Conservation (phyloP, 305 asterid genomes). For the Striga hermonthica region DNA sequence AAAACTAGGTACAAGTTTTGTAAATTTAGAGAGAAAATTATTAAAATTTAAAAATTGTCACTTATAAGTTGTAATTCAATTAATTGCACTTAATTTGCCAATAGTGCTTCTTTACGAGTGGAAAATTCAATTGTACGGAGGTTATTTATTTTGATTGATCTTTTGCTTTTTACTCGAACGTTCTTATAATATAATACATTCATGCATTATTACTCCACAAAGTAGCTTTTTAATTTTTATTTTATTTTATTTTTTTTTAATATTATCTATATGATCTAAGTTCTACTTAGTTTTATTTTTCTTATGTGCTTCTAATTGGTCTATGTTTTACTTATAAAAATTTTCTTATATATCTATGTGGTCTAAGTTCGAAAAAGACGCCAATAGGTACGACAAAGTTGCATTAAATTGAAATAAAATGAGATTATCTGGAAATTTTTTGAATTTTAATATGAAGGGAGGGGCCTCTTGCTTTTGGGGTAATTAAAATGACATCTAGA, state of each 20-base stretch:
- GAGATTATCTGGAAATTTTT: no score
- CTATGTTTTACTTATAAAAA: no score
- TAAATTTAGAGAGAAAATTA: background rate
- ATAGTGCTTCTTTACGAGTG: conserved; percentile 24
- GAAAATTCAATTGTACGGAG: conserved; percentile 25
- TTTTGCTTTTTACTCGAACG: conserved; percentile 31
- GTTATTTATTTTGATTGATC: background rate
- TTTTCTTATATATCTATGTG: background rate
- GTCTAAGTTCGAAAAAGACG: conserved; percentile 22
- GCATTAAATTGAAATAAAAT: no score
- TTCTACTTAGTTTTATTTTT: no score
- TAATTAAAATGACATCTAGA: no score
- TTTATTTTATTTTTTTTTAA: no score
- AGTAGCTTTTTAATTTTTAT: conserved; percentile 22
- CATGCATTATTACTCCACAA: conserved; percentile 25
- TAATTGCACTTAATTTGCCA: conserved; percentile 8
- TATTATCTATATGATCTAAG: no score
- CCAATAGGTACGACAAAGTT: no score
- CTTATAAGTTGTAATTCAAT: background rate
- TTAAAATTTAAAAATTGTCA: background rate
- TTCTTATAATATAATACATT: conserved; percentile 24
- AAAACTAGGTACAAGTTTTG: conserved; percentile 35
- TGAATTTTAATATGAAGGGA: no score
- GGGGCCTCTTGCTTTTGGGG: no score
- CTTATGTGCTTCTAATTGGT: no score